These are phyloP conservation scores for Aspergillus udagawae DNA, from an alignment of 2,329 filamentous ascomycete species.

Conservation along the genomic window DNA sequence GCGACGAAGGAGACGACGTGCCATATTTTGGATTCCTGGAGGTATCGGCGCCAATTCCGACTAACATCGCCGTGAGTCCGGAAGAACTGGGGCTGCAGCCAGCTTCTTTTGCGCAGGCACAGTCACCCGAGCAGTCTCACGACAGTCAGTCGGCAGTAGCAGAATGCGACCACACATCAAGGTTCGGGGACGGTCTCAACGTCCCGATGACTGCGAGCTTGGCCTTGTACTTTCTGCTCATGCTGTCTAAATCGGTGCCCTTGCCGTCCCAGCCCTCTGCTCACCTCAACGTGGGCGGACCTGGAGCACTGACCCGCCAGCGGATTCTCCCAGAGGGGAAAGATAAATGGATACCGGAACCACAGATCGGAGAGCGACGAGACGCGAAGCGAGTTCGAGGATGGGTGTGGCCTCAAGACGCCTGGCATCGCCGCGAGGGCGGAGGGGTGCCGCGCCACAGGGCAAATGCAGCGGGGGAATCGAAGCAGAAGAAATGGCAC, in stretches of 20 bases:
- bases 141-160: conserved; percentile 13
- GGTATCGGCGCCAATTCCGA: conserved; percentile 56
- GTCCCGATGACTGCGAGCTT: conserved; percentile 53
- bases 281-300: conserved; percentile 58
- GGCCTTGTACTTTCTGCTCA: conserved; percentile 62
- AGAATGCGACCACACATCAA: conserved; percentile 4
- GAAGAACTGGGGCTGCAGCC: conserved; percentile 11
- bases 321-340: conserved; percentile 50
- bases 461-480: conserved; percentile 12
- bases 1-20: conserved; percentile 52
- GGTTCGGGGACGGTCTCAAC: conserved; percentile 13
- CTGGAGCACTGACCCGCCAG: conserved; percentile 54
- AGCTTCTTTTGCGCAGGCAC: conserved; percentile 25
- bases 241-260: conserved; percentile 60
- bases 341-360: conserved; percentile 61
- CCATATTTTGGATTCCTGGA: conserved; percentile 90
- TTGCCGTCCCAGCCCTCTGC: conserved; percentile 55
- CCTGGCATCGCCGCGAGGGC: conserved; percentile 55
- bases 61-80: conserved; percentile 40
- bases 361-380: conserved; percentile 56
- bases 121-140: conserved; percentile 26
- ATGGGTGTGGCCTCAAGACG: conserved; percentile 61
- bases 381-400: conserved; percentile 58
- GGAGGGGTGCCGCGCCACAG: conserved; percentile 30
- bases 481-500: conserved; percentile 34